A percentile compares a stretch with the other conserved stretches of the same genome.
phyloP scores from a whole-genome alignment of 768 basidiomycete genomes.

The Suillus discolor region DNA sequence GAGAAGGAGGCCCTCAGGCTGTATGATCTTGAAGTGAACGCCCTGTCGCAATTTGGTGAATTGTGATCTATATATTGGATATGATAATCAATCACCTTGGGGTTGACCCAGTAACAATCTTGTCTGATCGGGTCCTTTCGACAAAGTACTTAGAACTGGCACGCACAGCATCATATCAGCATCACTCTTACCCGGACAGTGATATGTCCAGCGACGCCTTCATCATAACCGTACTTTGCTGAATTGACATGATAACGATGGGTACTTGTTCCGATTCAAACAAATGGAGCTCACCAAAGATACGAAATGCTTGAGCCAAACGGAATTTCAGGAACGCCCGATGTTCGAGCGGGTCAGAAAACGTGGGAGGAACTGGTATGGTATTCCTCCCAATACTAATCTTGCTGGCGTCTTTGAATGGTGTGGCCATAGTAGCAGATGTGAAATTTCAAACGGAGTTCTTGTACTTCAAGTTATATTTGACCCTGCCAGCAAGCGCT shows the following conservation, averaged over 20 bases:
- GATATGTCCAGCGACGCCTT: slow-evolving; percentile 54
- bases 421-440: background rate
- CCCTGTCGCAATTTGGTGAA: slow-evolving; percentile 28
- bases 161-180: no score
- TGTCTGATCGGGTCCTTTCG: slow-evolving; percentile 40
- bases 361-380: slow-evolving; percentile 25
- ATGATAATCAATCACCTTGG: slow-evolving; percentile 34
- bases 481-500: no score
- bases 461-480: no score
- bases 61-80: no score
- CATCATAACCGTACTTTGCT: slow-evolving; percentile 42
- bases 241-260: slow-evolving; percentile 18
- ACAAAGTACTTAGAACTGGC: background rate
- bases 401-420: background rate
- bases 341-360: slow-evolving; percentile 38
- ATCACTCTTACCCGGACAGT: slow-evolving; percentile 38
- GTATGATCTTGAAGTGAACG: slow-evolving; percentile 47
- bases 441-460: background rate
- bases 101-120: slow-evolving; percentile 53
- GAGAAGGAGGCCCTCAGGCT: slow-evolving; percentile 45
- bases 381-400: background rate
- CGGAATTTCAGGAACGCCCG: slow-evolving; percentile 46
- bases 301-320: slow-evolving; percentile 48
- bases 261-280: background rate
- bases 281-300: slow-evolving; percentile 38